A percentile compares a stretch with the other conserved stretches of the same genome.
Evolutionary conservation across 495 filamentous ascomycete genomes (phyloP).

Genomic region (Schizothecium vesticola): DNA sequence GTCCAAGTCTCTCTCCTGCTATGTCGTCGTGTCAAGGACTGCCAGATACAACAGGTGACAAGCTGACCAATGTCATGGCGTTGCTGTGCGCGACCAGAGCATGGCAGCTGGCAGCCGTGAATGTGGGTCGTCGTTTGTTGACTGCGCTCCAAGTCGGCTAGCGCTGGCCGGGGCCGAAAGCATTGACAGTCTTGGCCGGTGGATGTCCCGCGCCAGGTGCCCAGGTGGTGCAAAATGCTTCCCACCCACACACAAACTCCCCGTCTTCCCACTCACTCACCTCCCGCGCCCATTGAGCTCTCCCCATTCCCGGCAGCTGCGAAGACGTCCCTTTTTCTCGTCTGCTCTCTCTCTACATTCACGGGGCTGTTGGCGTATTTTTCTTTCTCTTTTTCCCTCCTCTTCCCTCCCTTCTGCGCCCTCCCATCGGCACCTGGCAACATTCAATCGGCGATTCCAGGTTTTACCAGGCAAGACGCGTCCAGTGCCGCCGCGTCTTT

Average conservation of each 20-base stretch:
- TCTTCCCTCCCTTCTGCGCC: neutral
- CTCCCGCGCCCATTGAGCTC: constrained; percentile 3
- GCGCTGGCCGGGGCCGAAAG: constrained; percentile 24
- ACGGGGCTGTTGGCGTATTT: neutral
- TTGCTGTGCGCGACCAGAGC: constrained; percentile 29
- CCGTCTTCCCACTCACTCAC: constrained; percentile 11
- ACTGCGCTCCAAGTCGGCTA: constrained; percentile 23
- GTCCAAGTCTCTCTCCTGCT: neutral
- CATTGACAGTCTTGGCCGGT: neutral
- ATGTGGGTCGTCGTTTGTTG: constrained; percentile 32
- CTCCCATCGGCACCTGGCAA: neutral
- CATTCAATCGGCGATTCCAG: neutral
- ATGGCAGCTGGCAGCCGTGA: constrained; percentile 24
- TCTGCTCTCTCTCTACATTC: neutral
- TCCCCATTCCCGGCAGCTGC: neutral
- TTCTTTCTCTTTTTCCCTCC: neutral
- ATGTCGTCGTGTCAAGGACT: neutral
- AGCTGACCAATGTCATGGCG: constrained; percentile 14
- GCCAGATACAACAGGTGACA: neutral
- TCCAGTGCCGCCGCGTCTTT: constrained; percentile 1
- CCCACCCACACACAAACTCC: constrained; percentile 25
- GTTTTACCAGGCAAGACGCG: neutral
- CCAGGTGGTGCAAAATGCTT: constrained; percentile 3
- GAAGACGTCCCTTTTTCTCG: neutral
- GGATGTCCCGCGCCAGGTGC: constrained; percentile 8